Evolutionary conservation across 805 yeast genomes (phyloP).

Genomic region (Metschnikowia hibisci): DNA sequence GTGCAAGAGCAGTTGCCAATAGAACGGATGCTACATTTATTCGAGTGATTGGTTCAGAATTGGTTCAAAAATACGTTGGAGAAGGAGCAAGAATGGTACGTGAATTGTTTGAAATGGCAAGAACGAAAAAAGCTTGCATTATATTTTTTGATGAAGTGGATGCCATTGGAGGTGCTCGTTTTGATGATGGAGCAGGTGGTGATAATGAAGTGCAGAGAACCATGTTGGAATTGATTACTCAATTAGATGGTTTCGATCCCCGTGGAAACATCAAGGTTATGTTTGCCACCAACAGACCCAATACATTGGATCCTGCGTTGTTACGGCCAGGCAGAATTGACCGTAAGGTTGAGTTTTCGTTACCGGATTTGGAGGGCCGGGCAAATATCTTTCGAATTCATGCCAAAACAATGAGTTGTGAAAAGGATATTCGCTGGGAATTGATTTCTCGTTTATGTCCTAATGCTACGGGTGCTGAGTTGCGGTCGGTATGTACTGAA

Average conservation of each 20-base stretch:
- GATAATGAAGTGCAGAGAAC: constrained; percentile 99
- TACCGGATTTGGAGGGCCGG: constrained; percentile 96
- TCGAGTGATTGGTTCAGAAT: constrained; percentile 96
- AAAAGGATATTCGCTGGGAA: constrained; percentile 98
- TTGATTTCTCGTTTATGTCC: constrained; percentile 96
- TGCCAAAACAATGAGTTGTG: constrained; percentile 96
- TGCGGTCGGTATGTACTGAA: constrained; percentile 97
- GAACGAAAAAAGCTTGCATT: constrained; percentile 96
- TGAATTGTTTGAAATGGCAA: constrained; percentile 97
- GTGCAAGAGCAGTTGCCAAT: constrained; percentile 99
- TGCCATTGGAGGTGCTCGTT: constrained; percentile 99
- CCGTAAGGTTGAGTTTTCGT: constrained; percentile 93
- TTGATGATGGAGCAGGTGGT: constrained; percentile 99
- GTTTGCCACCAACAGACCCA: constrained; percentile 99
- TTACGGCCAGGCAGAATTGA: constrained; percentile 98
- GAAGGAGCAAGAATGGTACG: constrained; percentile 99
- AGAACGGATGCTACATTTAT: constrained; percentile 98
- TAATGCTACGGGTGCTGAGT: constrained; percentile 97
- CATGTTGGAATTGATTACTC: constrained; percentile 96
- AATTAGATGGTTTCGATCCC: constrained; percentile 97
- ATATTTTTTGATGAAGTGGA: constrained; percentile 98
- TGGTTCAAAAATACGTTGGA: constrained; percentile 98
- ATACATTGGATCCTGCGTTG: constrained; percentile 95
- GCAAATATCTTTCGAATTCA: constrained; percentile 97
- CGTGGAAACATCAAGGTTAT: constrained; percentile 98